Percentiles rank a stretch among this genome's conserved stretches.
phyloP scores from a whole-genome alignment of 129 eudicot genomes.

The Flaveria linearis region DNA sequence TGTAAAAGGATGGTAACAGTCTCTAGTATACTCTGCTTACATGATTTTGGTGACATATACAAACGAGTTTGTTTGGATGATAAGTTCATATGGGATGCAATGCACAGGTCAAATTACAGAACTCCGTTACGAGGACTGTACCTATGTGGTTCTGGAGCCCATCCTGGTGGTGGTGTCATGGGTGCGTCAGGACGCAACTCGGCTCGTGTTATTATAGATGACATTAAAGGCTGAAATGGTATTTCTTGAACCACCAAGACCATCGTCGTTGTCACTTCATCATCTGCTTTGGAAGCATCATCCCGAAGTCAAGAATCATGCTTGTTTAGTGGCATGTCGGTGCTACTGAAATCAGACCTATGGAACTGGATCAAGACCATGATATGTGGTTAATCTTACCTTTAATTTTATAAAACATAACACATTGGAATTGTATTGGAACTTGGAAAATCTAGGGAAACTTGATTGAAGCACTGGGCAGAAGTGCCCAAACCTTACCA shows the following conservation, averaged over 20 bases:
- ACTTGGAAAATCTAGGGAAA: too few relatives aligned
- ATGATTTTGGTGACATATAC: neutral
- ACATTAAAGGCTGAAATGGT: slow-evolving; percentile 47
- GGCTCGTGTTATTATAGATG: slow-evolving; percentile 78
- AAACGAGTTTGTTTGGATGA: slow-evolving; percentile 7
- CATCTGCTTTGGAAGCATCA: slow-evolving; percentile 1
- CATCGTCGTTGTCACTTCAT: neutral
- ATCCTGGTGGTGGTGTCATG: slow-evolving; percentile 99
- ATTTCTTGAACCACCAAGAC: neutral
- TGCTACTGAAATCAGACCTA: neutral
- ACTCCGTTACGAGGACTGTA: slow-evolving; percentile 86
- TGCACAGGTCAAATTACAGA: slow-evolving; percentile 86
- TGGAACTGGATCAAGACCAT: slow-evolving; percentile 7
- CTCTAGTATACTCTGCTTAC: neutral
- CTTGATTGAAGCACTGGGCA: too few relatives aligned
- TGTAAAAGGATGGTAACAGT: slow-evolving; percentile 83
- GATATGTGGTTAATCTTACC: slow-evolving; percentile 1
- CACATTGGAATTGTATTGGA: neutral
- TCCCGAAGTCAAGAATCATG: slow-evolving; percentile 2
- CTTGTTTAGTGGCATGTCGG: neutral
- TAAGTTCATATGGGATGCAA: slow-evolving; percentile 1
- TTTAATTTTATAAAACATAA: slow-evolving; percentile 11
- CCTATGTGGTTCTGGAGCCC: slow-evolving; percentile 94
- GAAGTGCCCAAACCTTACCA: too few relatives aligned
- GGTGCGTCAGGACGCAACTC: slow-evolving; percentile 98